phyloP scores from a whole-genome alignment of 192 early-diverging fungal species.

The Mortierella hygrophila region DNA sequence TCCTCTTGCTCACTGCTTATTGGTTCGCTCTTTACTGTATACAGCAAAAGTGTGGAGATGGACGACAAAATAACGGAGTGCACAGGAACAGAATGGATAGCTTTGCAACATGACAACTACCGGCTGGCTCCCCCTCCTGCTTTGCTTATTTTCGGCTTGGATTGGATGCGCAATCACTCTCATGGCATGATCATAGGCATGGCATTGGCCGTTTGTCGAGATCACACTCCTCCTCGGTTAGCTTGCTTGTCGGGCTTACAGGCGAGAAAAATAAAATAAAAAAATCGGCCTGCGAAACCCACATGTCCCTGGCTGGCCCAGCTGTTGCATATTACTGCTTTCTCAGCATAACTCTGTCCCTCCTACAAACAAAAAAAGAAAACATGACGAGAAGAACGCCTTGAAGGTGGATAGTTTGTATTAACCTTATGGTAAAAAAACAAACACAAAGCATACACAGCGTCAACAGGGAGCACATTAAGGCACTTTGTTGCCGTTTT shows the following conservation, averaged over 20 bases:
- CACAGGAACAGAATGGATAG: neutral
- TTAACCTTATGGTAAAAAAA: neutral
- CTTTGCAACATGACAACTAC: neutral
- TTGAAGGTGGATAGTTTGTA: neutral
- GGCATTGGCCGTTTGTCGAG: neutral
- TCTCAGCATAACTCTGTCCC: neutral
- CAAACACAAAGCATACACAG: neutral
- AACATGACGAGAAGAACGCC: neutral
- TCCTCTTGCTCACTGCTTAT: neutral
- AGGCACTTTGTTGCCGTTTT: neutral
- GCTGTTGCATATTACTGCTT: neutral
- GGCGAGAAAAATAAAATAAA: neutral
- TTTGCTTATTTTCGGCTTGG: neutral
- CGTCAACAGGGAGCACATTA: neutral
- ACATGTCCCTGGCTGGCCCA: neutral
- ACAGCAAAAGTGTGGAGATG: neutral
- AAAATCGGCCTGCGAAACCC: neutral
- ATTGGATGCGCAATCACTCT: neutral
- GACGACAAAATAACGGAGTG: neutral
- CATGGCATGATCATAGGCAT: neutral
- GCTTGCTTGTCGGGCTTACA: neutral
- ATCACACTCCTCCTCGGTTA: neutral
- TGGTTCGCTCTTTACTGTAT: neutral
- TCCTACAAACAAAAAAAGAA: neutral
- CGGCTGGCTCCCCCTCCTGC: neutral